phyloP scores from a whole-genome alignment of 2,329 filamentous ascomycete species.

The Penicillium sp. region DNA sequence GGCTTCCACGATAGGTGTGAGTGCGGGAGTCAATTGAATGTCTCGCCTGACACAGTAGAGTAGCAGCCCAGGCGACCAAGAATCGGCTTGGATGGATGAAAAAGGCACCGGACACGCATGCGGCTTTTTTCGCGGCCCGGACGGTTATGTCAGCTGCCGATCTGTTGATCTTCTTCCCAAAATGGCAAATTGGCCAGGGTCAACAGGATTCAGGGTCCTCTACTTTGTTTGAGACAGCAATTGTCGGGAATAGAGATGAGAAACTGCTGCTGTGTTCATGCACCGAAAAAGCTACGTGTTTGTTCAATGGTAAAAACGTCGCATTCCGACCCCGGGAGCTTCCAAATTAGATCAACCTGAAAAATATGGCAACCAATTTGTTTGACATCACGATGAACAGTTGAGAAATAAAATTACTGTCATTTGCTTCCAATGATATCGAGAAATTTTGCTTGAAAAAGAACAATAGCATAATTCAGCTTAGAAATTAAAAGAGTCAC shows the following conservation, averaged over 20 bases:
- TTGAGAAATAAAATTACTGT: background rate
- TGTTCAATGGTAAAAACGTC: no score
- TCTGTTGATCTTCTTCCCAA: background rate
- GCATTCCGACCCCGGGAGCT: no score
- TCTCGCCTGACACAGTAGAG: background rate
- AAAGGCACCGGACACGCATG: slow-evolving; percentile 5
- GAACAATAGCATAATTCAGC: background rate
- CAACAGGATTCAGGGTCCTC: background rate
- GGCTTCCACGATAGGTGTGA: background rate
- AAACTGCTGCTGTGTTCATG: background rate
- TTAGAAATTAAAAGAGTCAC: background rate
- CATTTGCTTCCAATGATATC: background rate
- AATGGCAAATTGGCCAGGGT: background rate
- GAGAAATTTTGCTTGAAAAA: no score
- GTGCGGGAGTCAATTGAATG: slow-evolving; percentile 2
- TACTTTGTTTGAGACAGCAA: background rate
- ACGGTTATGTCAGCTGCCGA: slow-evolving; percentile 11
- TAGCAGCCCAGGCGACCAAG: background rate
- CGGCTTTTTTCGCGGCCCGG: slow-evolving; percentile 4
- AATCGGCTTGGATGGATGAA: background rate
- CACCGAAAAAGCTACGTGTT: no score
- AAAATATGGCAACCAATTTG: background rate
- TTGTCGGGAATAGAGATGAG: background rate
- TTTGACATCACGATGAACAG: background rate
- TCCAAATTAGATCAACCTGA: no score